Base-by-base conservation (phyloP, 768 basidiomycete species). In the Suillus subaureus region DNA sequence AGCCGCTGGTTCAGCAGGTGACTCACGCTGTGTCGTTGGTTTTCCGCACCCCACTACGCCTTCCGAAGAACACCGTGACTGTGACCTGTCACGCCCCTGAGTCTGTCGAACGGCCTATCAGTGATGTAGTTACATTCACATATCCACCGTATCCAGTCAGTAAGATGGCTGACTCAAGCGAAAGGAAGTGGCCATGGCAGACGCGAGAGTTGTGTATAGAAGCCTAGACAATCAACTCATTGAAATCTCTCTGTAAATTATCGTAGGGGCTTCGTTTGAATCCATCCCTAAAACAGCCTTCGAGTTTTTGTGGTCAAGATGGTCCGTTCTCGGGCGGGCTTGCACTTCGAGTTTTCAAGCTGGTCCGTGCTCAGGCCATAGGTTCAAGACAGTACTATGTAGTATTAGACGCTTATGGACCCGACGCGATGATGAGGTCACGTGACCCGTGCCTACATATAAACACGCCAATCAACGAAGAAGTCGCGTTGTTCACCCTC, bases 381-480 rank as follows among this genome's bases (percentile, higher is more conserved):
- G 15, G 56, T 35, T 6, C 3, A 37, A n/a, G n/a, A 37, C n/a
- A n/a, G 21, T 21, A 43, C 42, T 21, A n/a, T n/a, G n/a, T 16
- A 43, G 43, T 21, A 43, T 43, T 21, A 45, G 43, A 42, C 40
- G 16, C 52, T 31, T 11, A 11, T 55, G 54, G 54, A 11, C 33
- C 21, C 11, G 21, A 56, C 56, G 37, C 57, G 39, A 28, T 39
- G 16, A 58, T 39, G 61, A 31, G 37, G 42, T 68, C 75, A 76
- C 69, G 73, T 76, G 75, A 57, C 2, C 35, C 26, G 67, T 72
- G 71, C 73, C 68, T 43, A 35, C 67, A 73, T 76, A 77, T 70
- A 76, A 76, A 60, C 68, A 75, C 67, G 70, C 71, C 68, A 66
- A 76, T 72, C 73, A 75, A 73, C 74, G 61, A 63, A 28, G 70